Base-by-base conservation (phyloP, 352 stramenopile genomes). In the Aphanomyces invadans region DNA sequence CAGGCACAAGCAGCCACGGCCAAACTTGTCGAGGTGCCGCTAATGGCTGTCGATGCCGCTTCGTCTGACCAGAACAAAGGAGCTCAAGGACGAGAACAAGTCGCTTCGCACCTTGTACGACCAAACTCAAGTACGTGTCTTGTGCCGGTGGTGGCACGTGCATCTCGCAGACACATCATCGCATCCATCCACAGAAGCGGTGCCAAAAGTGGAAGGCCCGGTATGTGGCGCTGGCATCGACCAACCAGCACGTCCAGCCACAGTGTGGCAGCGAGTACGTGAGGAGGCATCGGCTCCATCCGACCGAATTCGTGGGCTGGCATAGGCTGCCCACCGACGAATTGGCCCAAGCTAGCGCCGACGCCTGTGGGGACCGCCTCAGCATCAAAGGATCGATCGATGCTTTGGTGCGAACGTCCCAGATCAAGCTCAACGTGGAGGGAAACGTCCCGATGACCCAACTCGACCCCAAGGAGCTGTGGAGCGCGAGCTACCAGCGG, bases 151-250 rank as follows among this genome's bases (percentile, higher is more conserved):
- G n/a, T n/a, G n/a, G n/a, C n/a, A n/a, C n/a, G n/a, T n/a, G n/a
- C n/a, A n/a, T n/a, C n/a, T n/a, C n/a, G n/a, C n/a, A n/a, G n/a
- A n/a, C n/a, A n/a, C n/a, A n/a, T n/a, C n/a, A n/a, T n/a, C n/a
- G n/a, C n/a, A n/a, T n/a, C n/a, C n/a, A n/a, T n/a, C n/a, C n/a
- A n/a, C 54, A 90, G 75, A 88, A 88, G 74, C 81, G 81, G 17
- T 83, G 76, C 54, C 64, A 73, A 59, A 90, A 90, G 65, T 90
- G 81, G 81, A 90, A 88, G 61, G 71, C 73, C 39, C 73, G 78
- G 11, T 88, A 73, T 39, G 59, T 80, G 23, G 77, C 81, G 4
- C 70, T 88, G 10, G 75, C 73, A 3, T 76, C 88, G 61, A 61
- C 74, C 1, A 64, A 74, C 36, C 70, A 77, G 42, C 67, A 72